phyloP scores from a whole-genome alignment of 2,329 filamentous ascomycete species.

The Fusarium oligoseptatum region DNA sequence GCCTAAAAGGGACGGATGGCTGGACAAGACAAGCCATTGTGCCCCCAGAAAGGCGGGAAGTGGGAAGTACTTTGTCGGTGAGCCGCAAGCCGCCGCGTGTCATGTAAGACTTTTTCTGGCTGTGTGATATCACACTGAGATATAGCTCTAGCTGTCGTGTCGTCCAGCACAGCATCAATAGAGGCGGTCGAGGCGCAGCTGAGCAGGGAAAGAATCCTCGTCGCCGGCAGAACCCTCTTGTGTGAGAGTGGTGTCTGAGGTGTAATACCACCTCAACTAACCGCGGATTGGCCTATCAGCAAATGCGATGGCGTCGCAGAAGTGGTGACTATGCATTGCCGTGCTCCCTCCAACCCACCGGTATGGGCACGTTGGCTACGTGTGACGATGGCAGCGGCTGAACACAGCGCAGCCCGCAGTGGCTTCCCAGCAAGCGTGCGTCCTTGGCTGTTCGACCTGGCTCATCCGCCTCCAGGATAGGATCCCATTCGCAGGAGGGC shows the following conservation, averaged over 20 bases:
- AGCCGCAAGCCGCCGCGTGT: slow-evolving; percentile 11
- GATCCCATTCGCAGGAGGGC: background rate
- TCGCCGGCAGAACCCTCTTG: slow-evolving; percentile 15
- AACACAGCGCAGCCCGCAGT: slow-evolving; percentile 38
- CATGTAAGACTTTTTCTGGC: slow-evolving; percentile 21
- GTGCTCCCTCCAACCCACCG: slow-evolving; percentile 13
- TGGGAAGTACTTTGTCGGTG: slow-evolving; percentile 18
- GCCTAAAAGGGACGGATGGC: background rate
- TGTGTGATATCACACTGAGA: slow-evolving; percentile 17
- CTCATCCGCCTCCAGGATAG: background rate
- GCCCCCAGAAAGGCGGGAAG: slow-evolving; percentile 2
- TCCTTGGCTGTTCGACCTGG: background rate
- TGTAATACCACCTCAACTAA: slow-evolving; percentile 1
- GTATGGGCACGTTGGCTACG: slow-evolving; percentile 37
- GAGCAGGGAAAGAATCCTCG: slow-evolving; percentile 20
- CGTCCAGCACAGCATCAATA: slow-evolving; percentile 24
- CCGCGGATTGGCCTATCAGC: slow-evolving; percentile 37
- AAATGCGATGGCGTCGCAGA: slow-evolving; percentile 27
- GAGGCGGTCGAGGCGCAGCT: slow-evolving; percentile 35
- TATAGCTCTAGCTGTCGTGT: slow-evolving; percentile 14
- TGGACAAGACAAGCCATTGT: slow-evolving; percentile 3
- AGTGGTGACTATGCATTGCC: slow-evolving; percentile 24
- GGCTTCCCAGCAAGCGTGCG: slow-evolving; percentile 13
- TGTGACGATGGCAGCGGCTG: slow-evolving; percentile 43
- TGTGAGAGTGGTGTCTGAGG: slow-evolving; percentile 7